phyloP scores from a whole-genome alignment of 2,329 filamentous ascomycete species.

The Chlorencoelia australis region DNA sequence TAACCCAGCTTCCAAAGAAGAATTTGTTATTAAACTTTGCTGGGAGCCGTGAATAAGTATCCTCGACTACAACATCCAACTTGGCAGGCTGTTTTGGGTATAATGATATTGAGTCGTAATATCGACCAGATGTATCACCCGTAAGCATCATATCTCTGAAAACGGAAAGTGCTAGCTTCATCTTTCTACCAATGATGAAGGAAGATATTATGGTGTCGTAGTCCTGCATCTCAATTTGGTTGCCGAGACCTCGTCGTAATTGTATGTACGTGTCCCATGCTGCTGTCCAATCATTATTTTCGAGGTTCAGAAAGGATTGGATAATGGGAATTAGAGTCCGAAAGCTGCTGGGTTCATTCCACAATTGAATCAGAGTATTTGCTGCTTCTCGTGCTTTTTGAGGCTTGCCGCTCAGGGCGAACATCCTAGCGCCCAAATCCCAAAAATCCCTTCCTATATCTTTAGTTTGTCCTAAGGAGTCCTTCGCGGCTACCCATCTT shows the following conservation, averaged over 20 bases:
- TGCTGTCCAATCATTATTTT: conserved; percentile 37
- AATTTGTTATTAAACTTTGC: conserved; percentile 56
- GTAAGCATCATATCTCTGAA: conserved; percentile 79
- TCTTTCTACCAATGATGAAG: conserved; percentile 56
- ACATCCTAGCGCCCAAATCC: conserved; percentile 57
- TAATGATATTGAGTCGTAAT: conserved; percentile 22
- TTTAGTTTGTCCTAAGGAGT: conserved; percentile 9
- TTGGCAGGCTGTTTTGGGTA: too few species aligned
- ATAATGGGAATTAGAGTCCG: conserved; percentile 61
- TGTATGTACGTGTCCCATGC: conserved; percentile 61
- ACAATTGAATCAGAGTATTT: conserved; percentile 39
- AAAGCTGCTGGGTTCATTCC: conserved; percentile 35
- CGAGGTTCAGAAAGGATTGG: conserved; percentile 44
- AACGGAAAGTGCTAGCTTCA: conserved; percentile 59
- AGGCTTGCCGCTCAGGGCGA: conserved; percentile 46
- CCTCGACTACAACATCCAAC: too few species aligned
- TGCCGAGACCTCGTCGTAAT: conserved; percentile 50
- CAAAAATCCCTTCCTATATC: conserved; percentile 41
- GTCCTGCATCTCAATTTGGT: conserved; percentile 57
- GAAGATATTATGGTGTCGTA: conserved; percentile 66
- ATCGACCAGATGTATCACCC: conserved; percentile 6
- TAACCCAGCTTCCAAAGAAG: conserved; percentile 83
- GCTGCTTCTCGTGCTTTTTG: conserved; percentile 48
- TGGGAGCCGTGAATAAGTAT: conserved; percentile 31
- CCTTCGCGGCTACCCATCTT: conserved; percentile 30